phyloP scores from a whole-genome alignment of 2,329 filamentous ascomycete species.

The Aureobasidium sp. region DNA sequence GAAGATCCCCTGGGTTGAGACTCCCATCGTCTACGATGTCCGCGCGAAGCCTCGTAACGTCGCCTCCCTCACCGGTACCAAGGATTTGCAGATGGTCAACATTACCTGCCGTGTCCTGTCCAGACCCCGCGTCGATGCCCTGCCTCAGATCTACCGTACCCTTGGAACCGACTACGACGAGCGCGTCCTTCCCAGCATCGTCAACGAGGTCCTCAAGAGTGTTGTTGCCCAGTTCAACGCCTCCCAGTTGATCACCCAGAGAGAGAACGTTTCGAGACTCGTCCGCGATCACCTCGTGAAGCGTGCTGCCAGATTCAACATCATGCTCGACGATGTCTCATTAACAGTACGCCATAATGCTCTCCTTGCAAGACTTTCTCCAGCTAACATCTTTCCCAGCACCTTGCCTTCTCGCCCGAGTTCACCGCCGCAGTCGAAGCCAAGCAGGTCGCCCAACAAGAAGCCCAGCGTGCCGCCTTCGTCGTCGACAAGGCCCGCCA shows the following conservation, averaged over 20 bases:
- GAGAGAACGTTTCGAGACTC: conserved; percentile 87
- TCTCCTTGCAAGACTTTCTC: background rate
- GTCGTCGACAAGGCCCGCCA: conserved; percentile 97
- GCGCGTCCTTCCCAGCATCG: conserved; percentile 94
- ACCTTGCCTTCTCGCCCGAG: conserved; percentile 60
- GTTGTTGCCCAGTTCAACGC: conserved; percentile 99
- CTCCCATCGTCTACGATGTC: conserved; percentile 92
- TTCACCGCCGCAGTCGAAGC: conserved; percentile 62
- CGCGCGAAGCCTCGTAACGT: conserved; percentile 96
- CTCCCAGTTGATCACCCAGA: conserved; percentile 95
- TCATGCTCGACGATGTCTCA: conserved; percentile 93
- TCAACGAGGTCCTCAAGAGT: conserved; percentile 97
- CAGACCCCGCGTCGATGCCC: conserved; percentile 72
- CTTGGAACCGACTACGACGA: conserved; percentile 95
- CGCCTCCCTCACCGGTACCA: conserved; percentile 92
- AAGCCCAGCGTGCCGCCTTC: conserved; percentile 94
- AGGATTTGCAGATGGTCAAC: conserved; percentile 99
- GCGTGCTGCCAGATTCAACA: conserved; percentile 93
- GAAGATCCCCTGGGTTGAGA: conserved; percentile 94
- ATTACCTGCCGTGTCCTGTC: conserved; percentile 99
- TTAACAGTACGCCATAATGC: conserved; percentile 62
- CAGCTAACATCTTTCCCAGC: conserved; percentile 19
- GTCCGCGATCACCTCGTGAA: conserved; percentile 89
- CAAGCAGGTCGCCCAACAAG: conserved; percentile 70
- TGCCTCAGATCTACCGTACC: conserved; percentile 96